Evolutionary conservation across 805 yeast species (phyloP).

Genomic region (Metschnikowia bowlesiae): DNA sequence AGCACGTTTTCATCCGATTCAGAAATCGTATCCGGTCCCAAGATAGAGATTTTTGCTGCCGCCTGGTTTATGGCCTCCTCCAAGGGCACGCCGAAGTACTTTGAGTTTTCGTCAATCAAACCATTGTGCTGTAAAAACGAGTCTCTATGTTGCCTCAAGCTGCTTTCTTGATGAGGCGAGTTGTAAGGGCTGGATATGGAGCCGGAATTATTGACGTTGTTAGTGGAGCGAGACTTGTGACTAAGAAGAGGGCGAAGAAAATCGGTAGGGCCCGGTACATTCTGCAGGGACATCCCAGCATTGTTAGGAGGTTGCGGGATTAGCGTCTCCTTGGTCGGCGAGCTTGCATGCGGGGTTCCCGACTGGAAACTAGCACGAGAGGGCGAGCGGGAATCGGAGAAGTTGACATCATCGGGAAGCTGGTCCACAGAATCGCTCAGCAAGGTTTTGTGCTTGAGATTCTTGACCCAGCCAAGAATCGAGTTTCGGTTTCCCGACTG

Average conservation of each 20-base stretch:
- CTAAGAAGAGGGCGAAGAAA: constrained; percentile 45
- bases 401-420: constrained; percentile 18
- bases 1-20: constrained; percentile 52
- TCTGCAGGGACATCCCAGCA: constrained; percentile 1
- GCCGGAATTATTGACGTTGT: constrained; percentile 37
- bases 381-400: constrained; percentile 19
- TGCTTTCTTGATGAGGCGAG: constrained; percentile 12
- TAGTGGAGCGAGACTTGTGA: constrained; percentile 49
- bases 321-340: constrained; percentile 8
- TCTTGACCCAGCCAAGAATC: constrained; percentile 44
- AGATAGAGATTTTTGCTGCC: constrained; percentile 66
- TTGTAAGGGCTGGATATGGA: constrained; percentile 32
- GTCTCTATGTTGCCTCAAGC: constrained; percentile 44
- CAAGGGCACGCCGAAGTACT: constrained; percentile 78
- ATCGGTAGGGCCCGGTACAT: constrained; percentile 15
- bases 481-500: constrained; percentile 39
- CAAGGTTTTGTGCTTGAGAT: constrained; percentile 34
- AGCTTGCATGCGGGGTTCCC: constrained; percentile 12
- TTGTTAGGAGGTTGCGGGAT: constrained; percentile 5
- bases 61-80: constrained; percentile 69
- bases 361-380: constrained; percentile 13
- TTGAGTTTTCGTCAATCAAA: constrained; percentile 43
- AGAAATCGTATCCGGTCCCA: constrained; percentile 37
- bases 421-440: constrained; percentile 40
- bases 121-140: constrained; percentile 44